Evolutionary conservation across 2,329 filamentous ascomycete species (phyloP).

Genomic region (Ophiostoma ulmi): DNA sequence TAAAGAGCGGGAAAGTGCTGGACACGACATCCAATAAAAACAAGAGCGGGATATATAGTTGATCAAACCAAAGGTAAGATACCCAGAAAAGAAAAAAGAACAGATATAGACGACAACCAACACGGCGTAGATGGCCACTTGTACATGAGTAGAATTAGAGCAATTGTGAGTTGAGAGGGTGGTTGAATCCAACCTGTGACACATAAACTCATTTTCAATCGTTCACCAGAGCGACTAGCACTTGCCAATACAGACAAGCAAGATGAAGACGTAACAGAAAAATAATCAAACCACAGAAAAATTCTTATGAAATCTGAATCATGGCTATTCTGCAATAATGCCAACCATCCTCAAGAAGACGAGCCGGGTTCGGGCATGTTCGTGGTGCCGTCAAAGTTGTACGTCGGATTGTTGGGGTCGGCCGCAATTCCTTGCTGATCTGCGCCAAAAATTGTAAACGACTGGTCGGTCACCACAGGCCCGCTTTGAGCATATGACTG

Average conservation of each 20-base stretch:
- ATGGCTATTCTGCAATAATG: background rate
- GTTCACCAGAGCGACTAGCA: background rate
- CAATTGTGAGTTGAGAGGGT: background rate
- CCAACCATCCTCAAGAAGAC: background rate
- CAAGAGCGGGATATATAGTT: slow-evolving; percentile 12
- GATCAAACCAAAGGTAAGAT: background rate
- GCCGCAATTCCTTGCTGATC: slow-evolving; percentile 14
- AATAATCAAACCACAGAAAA: no score
- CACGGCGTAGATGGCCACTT: background rate
- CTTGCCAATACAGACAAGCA: background rate
- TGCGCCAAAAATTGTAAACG: slow-evolving; percentile 45
- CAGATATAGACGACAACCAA: background rate
- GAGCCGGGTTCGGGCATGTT: slow-evolving; percentile 17
- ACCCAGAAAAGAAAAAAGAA: background rate
- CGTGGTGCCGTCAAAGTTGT: background rate
- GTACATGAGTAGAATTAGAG: background rate
- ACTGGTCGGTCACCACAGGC: slow-evolving; percentile 49
- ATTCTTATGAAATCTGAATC: background rate
- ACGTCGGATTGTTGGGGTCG: slow-evolving; percentile 1
- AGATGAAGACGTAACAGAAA: no score
- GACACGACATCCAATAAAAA: background rate
- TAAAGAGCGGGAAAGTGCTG: background rate
- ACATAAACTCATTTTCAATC: background rate
- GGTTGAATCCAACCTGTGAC: background rate
- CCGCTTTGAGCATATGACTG: slow-evolving; percentile 54